Percentiles rank a stretch among this genome's conserved stretches.
phyloP scores from a whole-genome alignment of 805 yeast genomes.

The Ogataea chonburiensis region DNA sequence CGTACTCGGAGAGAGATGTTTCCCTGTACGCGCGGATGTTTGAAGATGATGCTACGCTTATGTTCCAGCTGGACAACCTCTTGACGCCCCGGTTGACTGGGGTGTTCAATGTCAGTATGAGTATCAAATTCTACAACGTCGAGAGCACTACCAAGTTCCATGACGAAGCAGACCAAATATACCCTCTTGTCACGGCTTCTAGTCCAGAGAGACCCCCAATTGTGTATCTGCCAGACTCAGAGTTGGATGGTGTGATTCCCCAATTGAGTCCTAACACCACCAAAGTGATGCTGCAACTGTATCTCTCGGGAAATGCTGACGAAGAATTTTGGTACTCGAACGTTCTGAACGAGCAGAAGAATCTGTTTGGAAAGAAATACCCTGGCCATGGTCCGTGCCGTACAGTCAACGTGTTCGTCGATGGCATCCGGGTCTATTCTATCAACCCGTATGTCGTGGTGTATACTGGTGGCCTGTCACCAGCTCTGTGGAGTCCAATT shows the following conservation, averaged over 20 bases:
- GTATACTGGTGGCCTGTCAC: slow-evolving; percentile 80
- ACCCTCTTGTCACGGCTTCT: slow-evolving; percentile 36
- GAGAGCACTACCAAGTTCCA: slow-evolving; percentile 21
- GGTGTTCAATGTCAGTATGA: slow-evolving; percentile 51
- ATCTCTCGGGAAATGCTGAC: slow-evolving; percentile 70
- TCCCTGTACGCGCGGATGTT: slow-evolving; percentile 55
- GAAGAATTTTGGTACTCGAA: slow-evolving; percentile 87
- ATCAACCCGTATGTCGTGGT: slow-evolving; percentile 71
- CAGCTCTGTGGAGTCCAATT: slow-evolving; percentile 77
- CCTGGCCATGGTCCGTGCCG: slow-evolving; percentile 73
- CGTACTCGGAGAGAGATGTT: slow-evolving; percentile 60
- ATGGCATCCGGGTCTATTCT: slow-evolving; percentile 58
- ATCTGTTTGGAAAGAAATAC: slow-evolving; percentile 44
- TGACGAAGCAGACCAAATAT: slow-evolving; percentile 40
- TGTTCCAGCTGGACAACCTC: slow-evolving; percentile 66
- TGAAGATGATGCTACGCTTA: slow-evolving; percentile 38
- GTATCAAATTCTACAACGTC: slow-evolving; percentile 48
- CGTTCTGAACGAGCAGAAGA: slow-evolving; percentile 45
- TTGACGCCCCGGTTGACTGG: slow-evolving; percentile 58
- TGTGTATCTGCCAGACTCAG: slow-evolving; percentile 43
- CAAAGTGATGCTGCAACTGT: slow-evolving; percentile 54
- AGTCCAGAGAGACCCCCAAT: slow-evolving; percentile 41
- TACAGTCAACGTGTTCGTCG: slow-evolving; percentile 57
- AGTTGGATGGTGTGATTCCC: slow-evolving; percentile 42
- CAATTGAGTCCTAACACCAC: slow-evolving; percentile 54